Evolutionary conservation across 169 alveolate genomes (phyloP), one percentile per base, ranked within the genome.

Genomic region (Theileria orientalis): DNA sequence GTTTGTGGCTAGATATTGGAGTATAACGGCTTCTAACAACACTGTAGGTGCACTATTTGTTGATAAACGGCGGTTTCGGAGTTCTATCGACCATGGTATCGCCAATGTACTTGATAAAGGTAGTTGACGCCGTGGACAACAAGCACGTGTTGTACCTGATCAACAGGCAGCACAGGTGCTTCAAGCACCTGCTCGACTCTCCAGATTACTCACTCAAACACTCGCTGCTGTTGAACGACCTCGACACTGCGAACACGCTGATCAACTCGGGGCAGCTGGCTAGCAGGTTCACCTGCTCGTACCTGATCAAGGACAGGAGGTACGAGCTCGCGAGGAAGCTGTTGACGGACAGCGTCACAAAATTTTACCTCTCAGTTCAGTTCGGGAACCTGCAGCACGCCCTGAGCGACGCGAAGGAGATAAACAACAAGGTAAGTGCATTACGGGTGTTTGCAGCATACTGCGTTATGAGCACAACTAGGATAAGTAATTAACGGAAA

Each of bases 301-400:
- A 83, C 61, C 85, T 90, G 32, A 83, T 80, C 30, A 76, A 87
- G 27, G 88, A 87, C 51, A 83, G 88, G 16, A 61, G 63, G 51
- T 88, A 90, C 9, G 74, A 42, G 27, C 30, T 90, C 47, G 92
- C 92, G 5, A 62, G 90, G 23, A 88, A 82, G 74, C 83, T 85
- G 37, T 84, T 86, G 16, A 83, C 60, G 32, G 91, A 80, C 63
- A 86, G 69, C 44, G 27, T 19, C 11, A 84, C 66, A 56, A 83
- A 84, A 59, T 90, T 80, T 32, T 88, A 84, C 23, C 59, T 90
- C 35, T 78, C 92, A 0, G 73, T 90, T 27, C 83, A 73, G 32
- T 67, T 76, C 21, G 91, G 91, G 1, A 74, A 78, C 52, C 30
- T 90, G 19, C 35, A 82, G 21, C 77, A 84, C 44, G 92, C 93